Base-by-base conservation (phyloP, 1,284 basidiomycete genomes). In the Ceratobasidium sp. region DNA sequence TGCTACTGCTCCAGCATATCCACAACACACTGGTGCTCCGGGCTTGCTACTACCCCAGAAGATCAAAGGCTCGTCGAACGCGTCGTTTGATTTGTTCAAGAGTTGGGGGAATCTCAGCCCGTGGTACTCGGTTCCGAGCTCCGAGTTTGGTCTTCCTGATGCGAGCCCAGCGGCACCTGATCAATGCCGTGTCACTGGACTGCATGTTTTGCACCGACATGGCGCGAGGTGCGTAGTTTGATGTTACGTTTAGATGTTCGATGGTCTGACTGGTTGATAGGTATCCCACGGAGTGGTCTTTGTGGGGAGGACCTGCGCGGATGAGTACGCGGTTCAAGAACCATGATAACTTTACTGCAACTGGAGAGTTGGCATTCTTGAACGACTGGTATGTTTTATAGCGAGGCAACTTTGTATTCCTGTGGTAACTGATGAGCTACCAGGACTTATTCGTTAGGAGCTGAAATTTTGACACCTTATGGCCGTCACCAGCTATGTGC, bases 1-100 rank as follows among this genome's bases (percentile, higher is more conserved):
- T 22, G 87, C 86, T 4, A 96, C 94, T 0, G 94, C 93, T 0
- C 92, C 94, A 6, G 84, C 87, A 7, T 91, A 93, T 76, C 93
- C 94, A 9, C 81, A 91, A 15, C 91, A 94, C 77, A 89, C 90
- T 0, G 91, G 89, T 14, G 89, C 91, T 17, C 86, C 90, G 0
- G 87, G 91, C 57, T 87, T 95, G 51, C 84, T 94, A 22, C 82
- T 82, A 7, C 80, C 80, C 0, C 81, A 81, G 1, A 76, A 76
- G 15, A 66, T 75, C 22, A 77, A 79, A 54, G 75, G 77, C 1
- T 76, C 78, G n/a, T 73, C 76, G 19, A 76, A 73, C 36, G 53
- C 75, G 7, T 63, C 53, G 0, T 84, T 84, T 77, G 80, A 82
- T 72, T 81, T 85, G 73, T 80, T 84, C 65, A 80, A 82, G 74